Conservation (phyloP, 306 rosid genomes). For the Bauhinia variegata region DNA sequence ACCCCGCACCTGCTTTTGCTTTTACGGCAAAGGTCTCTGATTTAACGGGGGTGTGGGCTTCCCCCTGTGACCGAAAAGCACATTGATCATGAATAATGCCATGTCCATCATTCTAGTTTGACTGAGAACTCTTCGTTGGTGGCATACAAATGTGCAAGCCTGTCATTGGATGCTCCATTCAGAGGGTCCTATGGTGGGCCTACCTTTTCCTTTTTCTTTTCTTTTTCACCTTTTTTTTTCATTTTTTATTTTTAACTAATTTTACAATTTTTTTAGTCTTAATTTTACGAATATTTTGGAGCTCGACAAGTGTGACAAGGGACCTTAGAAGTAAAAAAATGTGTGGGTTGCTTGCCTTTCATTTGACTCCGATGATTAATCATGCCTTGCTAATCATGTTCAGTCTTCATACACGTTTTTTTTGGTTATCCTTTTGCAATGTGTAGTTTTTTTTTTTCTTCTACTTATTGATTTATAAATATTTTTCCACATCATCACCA, state of each 20-base stretch:
- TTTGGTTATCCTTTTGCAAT: slow-evolving; percentile 7
- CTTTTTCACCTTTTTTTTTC: neutral
- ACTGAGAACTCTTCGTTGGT: slow-evolving; percentile 42
- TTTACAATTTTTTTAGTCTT: slow-evolving; percentile 13
- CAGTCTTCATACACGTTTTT: neutral
- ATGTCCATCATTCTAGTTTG: slow-evolving; percentile 47
- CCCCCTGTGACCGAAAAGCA: too few relatives aligned
- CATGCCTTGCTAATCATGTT: slow-evolving; percentile 45
- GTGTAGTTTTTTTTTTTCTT: too few relatives aligned
- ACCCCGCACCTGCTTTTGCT: too few relatives aligned
- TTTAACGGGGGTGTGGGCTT: too few relatives aligned
- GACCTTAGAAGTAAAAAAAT: slow-evolving; percentile 55
- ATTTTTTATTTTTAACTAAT: too few relatives aligned
- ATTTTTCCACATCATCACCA: neutral
- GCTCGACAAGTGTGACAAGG: slow-evolving; percentile 14
- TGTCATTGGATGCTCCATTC: slow-evolving; percentile 38
- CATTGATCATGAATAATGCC: slow-evolving; percentile 33
- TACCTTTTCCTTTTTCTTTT: neutral
- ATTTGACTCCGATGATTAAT: slow-evolving; percentile 70
- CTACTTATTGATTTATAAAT: too few relatives aligned
- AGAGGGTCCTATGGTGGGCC: slow-evolving; percentile 31
- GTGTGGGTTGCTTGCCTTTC: slow-evolving; percentile 68
- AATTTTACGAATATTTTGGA: neutral
- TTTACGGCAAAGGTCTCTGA: too few relatives aligned
- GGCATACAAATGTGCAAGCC: slow-evolving; percentile 35